Conservation (phyloP, 176 grass and related monocot genomes). For the Oropetium thomaeum region DNA sequence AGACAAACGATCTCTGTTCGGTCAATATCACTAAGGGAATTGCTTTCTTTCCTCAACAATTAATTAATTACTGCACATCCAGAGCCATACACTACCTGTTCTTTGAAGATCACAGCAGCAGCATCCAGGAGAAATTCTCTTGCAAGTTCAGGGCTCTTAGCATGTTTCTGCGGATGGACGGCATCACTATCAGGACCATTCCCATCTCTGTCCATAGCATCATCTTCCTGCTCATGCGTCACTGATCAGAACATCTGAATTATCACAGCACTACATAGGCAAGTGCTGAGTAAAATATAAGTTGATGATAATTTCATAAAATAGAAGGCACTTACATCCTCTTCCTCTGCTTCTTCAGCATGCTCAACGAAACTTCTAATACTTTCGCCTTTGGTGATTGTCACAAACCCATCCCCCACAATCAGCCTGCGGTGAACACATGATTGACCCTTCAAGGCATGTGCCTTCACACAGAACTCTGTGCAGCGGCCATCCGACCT, state of each 20-base stretch:
- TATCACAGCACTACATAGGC: background rate
- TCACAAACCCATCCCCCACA: conserved; percentile 72
- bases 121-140: conserved; percentile 96
- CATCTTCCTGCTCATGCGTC: conserved; percentile 62
- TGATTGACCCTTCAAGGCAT: conserved; percentile 78
- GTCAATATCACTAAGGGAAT: background rate
- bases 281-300: background rate
- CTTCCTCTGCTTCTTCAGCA: conserved; percentile 91
- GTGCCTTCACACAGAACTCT: conserved; percentile 82
- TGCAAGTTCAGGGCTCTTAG: conserved; percentile 96
- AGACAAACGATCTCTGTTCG: background rate
- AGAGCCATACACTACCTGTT: conserved; percentile 48
- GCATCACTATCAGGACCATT: conserved; percentile 68
- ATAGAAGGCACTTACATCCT: conserved; percentile 61
- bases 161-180: conserved; percentile 75
- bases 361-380: conserved; percentile 82
- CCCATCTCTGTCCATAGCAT: conserved; percentile 78
- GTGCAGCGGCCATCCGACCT: conserved; percentile 43
- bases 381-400: conserved; percentile 68
- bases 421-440: conserved; percentile 81
- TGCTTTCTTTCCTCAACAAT: background rate
- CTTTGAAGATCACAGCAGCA: conserved; percentile 86
- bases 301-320: background rate
- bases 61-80: background rate
- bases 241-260: conserved; percentile 24